Evolutionary conservation across 2,329 filamentous ascomycete genomes (phyloP).

Genomic region (Nemania serpens): DNA sequence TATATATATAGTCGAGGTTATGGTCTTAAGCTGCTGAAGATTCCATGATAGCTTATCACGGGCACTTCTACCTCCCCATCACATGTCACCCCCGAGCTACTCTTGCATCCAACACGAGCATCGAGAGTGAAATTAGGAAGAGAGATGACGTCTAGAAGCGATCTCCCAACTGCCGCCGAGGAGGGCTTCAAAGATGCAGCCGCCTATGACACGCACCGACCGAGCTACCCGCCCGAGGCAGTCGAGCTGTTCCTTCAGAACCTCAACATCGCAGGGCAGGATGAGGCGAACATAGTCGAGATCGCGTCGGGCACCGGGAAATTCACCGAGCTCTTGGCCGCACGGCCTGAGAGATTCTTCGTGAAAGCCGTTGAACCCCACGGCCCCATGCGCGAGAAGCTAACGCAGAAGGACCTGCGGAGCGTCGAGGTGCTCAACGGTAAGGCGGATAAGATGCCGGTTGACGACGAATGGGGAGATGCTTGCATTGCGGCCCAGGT

Average conservation of each 20-base stretch:
- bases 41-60: no score
- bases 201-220: constrained; percentile 70
- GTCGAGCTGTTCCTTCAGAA: constrained; percentile 62
- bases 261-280: constrained; percentile 54
- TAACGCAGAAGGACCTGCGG: constrained; percentile 61
- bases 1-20: no score
- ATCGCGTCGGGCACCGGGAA: constrained; percentile 73
- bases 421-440: constrained; percentile 62
- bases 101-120: not conserved
- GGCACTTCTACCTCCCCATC: not conserved
- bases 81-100: not conserved
- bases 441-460: constrained; percentile 60
- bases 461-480: constrained; percentile 64
- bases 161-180: constrained; percentile 46
- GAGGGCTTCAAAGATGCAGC: constrained; percentile 69
- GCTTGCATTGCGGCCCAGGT: constrained; percentile 72
- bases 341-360: constrained; percentile 61
- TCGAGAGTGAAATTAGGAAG: not conserved
- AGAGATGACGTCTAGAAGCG: constrained; percentile 30
- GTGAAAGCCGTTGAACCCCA: constrained; percentile 69
- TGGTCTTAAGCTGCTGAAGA: no score
- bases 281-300: constrained; percentile 61
- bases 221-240: constrained; percentile 65
- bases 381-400: constrained; percentile 65
- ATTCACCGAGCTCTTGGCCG: constrained; percentile 67